Evolutionary conservation across 1,139 yeast genomes (phyloP), one percentile per base, ranked within the genome.

Genomic region (Pichia sp.): DNA sequence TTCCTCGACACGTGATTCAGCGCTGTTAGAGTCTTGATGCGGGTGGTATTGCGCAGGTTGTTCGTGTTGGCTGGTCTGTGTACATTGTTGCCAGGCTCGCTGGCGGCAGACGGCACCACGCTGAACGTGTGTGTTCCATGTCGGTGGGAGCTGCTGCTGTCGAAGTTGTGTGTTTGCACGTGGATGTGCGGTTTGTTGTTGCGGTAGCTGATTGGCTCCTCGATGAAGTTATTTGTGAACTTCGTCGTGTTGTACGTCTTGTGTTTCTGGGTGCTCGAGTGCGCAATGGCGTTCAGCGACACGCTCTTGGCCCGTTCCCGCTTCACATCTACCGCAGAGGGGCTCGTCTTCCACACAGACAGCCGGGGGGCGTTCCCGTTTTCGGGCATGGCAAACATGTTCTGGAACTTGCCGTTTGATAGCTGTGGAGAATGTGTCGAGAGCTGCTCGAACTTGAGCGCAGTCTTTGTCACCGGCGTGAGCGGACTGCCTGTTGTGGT

Each of bases 401-500:
- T 25, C 9, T 25, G 28, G 28, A 25, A 25, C 28, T 25, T 25
- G 28, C 28, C 28, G 28, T 25, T 25, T 6, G 28, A 25, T 6
- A 25, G 9, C 28, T 31, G 37, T 12, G 51, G 44, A 3, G 54
- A 48, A 9, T 23, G 28, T 2, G 55, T 50, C 4, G 51, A 31
- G 9, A 50, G 30, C 26, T 42, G 43, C 25, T 43, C 48, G 31
- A 55, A 55, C 18, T 43, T 49, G 8, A 48, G 7, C 2, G 44
- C 46, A 8, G 58, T 53, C 25, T 48, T 42, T 1, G 48, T 30
- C n/a, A 55, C 44, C 10, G 58, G 57, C 7, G 56, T 51, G 6
- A 52, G 23, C 9, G 52, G 55, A 22, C 39, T 43, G n/a, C 16
- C 21, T 25, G 41, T 13, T 25, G 41, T 13, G 16, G n/a, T 5